Base-by-base conservation (phyloP, 352 stramenopile genomes). In the Globisporangium acanthophoron region DNA sequence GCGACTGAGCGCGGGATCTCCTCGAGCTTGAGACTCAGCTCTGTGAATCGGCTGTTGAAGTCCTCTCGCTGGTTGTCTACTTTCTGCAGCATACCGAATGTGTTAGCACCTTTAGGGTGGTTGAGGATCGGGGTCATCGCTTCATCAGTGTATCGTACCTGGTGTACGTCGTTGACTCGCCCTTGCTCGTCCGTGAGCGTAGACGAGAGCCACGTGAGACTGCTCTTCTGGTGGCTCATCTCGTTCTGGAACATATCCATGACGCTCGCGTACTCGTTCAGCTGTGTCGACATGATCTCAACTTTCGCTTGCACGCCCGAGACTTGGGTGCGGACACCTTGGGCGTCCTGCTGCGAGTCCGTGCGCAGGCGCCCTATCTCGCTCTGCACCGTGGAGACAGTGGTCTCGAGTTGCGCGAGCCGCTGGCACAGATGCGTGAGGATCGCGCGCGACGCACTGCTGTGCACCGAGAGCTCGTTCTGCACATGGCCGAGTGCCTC, bases 181-280 rank as follows among this genome's bases (percentile, higher is more conserved):
- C 56, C 54, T 6, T 76, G 56, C 33, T 91, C 75, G 33, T 87
- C 74, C 2, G 78, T 73, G 11, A 88, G 59, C 0, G 63, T 74
- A 2, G 70, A 80, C 11, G 75, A 78, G 2, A 91, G 61, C 43
- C 70, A 72, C 8, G 67, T 69, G 21, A 89, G 37, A 35, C 62
- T 72, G 21, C 41, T 72, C 51, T 78, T 75, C 9, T 90, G 74
- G 16, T 57, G 74, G 24, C 70, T 67, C 37, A 88, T 87, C 52
- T 90, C 77, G 58, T 64, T 84, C 59, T 89, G 78, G 55, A 90
- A 87, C 18, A 74, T 44, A 37, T 87, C 67, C 31, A 91, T 83
- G 24, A 74, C 76, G 40, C 66, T 84, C 41, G 66, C 69, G 51
- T 88, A 86, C 52, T 82, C 74, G 58, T 74, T 69, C 44, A 92